Conservation (phyloP, 768 basidiomycete genomes). For the Kwoniella dejecticola region DNA sequence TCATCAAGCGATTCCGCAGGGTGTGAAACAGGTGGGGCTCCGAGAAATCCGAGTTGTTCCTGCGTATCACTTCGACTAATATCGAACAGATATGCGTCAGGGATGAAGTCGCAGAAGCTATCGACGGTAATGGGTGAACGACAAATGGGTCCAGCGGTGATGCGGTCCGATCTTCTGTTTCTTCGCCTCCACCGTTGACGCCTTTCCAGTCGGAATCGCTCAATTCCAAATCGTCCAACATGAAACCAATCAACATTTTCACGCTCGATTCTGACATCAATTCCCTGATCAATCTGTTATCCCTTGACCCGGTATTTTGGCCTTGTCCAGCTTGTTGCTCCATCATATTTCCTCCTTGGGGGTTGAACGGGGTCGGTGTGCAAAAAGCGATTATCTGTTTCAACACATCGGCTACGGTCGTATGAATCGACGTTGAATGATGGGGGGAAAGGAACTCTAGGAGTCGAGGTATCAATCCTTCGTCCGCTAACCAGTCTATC, state of each 20-base stretch:
- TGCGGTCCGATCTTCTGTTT: neutral
- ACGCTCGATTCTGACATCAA: constrained; percentile 74
- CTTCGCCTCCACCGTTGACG: constrained; percentile 16
- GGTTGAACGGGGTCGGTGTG: constrained; percentile 74
- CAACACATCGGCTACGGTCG: constrained; percentile 83
- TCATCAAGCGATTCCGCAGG: constrained; percentile 83
- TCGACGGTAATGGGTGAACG: constrained; percentile 44
- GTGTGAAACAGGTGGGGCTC: constrained; percentile 97
- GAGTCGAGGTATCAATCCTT: constrained; percentile 77
- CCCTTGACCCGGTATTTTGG: constrained; percentile 39
- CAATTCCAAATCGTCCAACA: constrained; percentile 66
- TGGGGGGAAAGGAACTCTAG: constrained; percentile 79
- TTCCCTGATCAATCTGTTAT: constrained; percentile 84
- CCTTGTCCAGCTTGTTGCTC: constrained; percentile 41
- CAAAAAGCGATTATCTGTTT: constrained; percentile 94
- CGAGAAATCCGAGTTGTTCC: constrained; percentile 98
- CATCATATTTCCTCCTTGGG: constrained; percentile 63
- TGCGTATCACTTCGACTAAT: constrained; percentile 88
- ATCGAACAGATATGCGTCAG: constrained; percentile 83
- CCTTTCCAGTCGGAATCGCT: constrained; percentile 36
- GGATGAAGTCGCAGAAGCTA: constrained; percentile 63
- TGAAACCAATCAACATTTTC: constrained; percentile 71
- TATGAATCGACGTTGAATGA: constrained; percentile 73
- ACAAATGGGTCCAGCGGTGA: constrained; percentile 45
- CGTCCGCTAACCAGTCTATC: constrained; percentile 87